Evolutionary conservation across 2,329 filamentous ascomycete species (phyloP).

Genomic region (Dactylellina leptospora): DNA sequence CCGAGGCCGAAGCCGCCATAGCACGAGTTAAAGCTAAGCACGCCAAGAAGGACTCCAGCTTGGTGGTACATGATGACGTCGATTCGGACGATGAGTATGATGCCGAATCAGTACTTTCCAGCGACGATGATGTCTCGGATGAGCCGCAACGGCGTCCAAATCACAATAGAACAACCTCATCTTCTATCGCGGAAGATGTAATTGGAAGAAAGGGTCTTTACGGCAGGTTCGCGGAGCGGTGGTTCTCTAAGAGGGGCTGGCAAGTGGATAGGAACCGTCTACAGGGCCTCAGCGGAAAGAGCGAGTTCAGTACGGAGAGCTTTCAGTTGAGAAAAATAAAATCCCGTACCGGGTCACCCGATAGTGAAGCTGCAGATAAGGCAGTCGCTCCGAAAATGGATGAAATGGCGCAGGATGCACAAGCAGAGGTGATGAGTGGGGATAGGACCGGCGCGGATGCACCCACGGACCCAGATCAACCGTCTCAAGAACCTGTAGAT

Average conservation of each 20-base stretch:
- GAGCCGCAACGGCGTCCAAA: conserved; percentile 52
- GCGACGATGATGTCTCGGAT: conserved; percentile 59
- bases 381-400: conserved; percentile 22
- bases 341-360: conserved; percentile 52
- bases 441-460: conserved; percentile 27
- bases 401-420: conserved; percentile 57
- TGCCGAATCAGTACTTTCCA: conserved; percentile 58
- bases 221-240: conserved; percentile 85
- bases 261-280: conserved; percentile 74
- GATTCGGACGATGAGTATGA: conserved; percentile 66
- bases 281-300: conserved; percentile 71
- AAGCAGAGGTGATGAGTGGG: conserved; percentile 48
- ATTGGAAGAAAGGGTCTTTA: conserved; percentile 84
- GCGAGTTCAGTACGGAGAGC: conserved; percentile 59
- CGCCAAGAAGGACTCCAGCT: conserved; percentile 60
- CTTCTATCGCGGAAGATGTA: conserved; percentile 85
- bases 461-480: conserved; percentile 23
- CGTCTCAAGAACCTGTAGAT: conserved; percentile 35
- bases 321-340: conserved; percentile 58
- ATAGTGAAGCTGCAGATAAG: conserved; percentile 36
- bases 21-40: conserved; percentile 67
- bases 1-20: conserved; percentile 78
- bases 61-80: conserved; percentile 57
- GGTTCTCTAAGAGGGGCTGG: conserved; percentile 90
- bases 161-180: conserved; percentile 60